Percentiles rank a stretch among this genome's conserved stretches.
phyloP scores from a whole-genome alignment of 495 filamentous ascomycete species.

The Xylaria scruposa region DNA sequence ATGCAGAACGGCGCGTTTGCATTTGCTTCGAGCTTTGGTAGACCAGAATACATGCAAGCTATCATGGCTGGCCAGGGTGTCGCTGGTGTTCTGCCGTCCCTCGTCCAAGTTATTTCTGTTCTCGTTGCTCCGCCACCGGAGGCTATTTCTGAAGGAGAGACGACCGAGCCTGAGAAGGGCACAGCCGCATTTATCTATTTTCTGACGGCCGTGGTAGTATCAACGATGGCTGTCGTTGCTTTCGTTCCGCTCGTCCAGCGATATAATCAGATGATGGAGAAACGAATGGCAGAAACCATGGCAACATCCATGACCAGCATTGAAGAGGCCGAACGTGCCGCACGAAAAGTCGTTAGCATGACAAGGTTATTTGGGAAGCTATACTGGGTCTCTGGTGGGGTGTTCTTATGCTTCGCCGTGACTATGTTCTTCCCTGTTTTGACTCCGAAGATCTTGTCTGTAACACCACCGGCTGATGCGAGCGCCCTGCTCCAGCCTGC shows the following conservation, averaged over 20 bases:
- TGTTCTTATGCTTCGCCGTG: slow-evolving; percentile 79
- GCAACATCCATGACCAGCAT: slow-evolving; percentile 51
- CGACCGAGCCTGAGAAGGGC: slow-evolving; percentile 41
- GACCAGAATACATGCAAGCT: slow-evolving; percentile 87
- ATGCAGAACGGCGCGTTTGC: slow-evolving; percentile 96
- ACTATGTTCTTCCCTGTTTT: slow-evolving; percentile 97
- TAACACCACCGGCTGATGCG: slow-evolving; percentile 57
- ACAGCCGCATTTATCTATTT: slow-evolving; percentile 90
- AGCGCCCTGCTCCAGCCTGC: slow-evolving; percentile 68
- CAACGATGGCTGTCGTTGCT: slow-evolving; percentile 64
- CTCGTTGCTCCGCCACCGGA: slow-evolving; percentile 65
- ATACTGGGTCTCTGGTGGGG: slow-evolving; percentile 68
- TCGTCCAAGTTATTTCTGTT: slow-evolving; percentile 84
- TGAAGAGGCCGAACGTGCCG: slow-evolving; percentile 53
- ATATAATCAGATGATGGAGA: slow-evolving; percentile 50
- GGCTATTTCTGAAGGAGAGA: slow-evolving; percentile 18
- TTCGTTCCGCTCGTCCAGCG: slow-evolving; percentile 57
- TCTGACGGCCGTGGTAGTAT: slow-evolving; percentile 76
- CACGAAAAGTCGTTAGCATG: slow-evolving; percentile 68
- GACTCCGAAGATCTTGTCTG: slow-evolving; percentile 79
- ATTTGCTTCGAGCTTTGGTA: slow-evolving; percentile 82
- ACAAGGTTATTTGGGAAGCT: slow-evolving; percentile 73
- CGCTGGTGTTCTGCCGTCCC: slow-evolving; percentile 87
- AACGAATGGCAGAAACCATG: slow-evolving; percentile 45
- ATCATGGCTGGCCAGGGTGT: slow-evolving; percentile 96